phyloP scores from a whole-genome alignment of 1,284 basidiomycete species.

The Takashimella tepidaria region DNA sequence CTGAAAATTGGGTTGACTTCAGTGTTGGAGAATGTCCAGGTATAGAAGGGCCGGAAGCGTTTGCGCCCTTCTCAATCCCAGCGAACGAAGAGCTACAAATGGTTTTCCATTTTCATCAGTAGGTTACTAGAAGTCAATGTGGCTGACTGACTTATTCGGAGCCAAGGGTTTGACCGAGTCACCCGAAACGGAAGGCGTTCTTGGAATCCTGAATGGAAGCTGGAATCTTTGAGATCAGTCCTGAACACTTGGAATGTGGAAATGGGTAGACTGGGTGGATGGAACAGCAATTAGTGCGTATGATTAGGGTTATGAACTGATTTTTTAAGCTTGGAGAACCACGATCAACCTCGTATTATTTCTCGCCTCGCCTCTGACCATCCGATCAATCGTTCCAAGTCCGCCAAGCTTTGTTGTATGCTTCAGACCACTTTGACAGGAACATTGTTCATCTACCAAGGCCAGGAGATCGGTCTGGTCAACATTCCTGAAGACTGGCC shows the following conservation, averaged over 20 bases:
- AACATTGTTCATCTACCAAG: slow-evolving; percentile 68
- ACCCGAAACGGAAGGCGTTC: not conserved
- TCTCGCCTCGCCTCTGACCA: slow-evolving; percentile 63
- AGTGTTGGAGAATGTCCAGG: slow-evolving; percentile 62
- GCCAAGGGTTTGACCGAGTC: slow-evolving; percentile 2
- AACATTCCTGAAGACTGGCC: slow-evolving; percentile 64
- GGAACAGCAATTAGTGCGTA: slow-evolving; percentile 48
- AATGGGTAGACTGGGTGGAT: slow-evolving; percentile 56
- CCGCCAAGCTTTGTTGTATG: slow-evolving; percentile 62
- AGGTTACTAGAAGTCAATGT: no score
- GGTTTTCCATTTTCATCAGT: slow-evolving; percentile 46
- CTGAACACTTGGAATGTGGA: slow-evolving; percentile 57
- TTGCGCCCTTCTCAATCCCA: slow-evolving; percentile 40
- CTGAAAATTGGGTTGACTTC: no score
- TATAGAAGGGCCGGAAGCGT: slow-evolving; percentile 53
- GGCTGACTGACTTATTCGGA: slow-evolving; percentile 14
- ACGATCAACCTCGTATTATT: slow-evolving; percentile 54
- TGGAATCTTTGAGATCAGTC: slow-evolving; percentile 55
- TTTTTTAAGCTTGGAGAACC: slow-evolving; percentile 39
- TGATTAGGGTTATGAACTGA: no score
- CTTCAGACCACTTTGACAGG: slow-evolving; percentile 60
- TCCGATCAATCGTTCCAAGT: slow-evolving; percentile 53
- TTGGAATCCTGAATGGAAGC: slow-evolving; percentile 47
- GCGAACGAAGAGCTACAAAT: slow-evolving; percentile 47
- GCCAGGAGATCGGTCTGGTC: slow-evolving; percentile 64